Percentiles rank a stretch among this genome's conserved stretches.
Conservation (phyloP, 768 basidiomycete genomes). For the Cystobasidium tubakii region DNA sequence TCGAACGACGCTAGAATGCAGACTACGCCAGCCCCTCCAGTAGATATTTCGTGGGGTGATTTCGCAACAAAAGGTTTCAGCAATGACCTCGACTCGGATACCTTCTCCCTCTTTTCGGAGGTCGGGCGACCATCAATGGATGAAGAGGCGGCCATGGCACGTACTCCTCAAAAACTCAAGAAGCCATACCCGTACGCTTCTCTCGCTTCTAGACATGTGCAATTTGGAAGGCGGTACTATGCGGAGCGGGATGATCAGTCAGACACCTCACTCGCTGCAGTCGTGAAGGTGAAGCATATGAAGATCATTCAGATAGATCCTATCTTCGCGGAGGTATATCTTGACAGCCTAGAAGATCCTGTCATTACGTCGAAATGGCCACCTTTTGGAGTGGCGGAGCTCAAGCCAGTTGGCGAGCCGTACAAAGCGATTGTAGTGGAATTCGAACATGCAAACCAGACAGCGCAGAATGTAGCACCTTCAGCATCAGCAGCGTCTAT, state of each 20-base stretch:
- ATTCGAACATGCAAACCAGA: not conserved
- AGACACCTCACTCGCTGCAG: not conserved
- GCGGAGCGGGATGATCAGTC: not conserved
- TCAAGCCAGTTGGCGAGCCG: not conserved
- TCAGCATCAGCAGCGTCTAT: not conserved
- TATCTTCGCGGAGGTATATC: slow-evolving; percentile 23
- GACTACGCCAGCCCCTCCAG: not conserved
- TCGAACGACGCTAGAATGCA: slow-evolving; percentile 1
- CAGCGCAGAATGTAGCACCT: too few species aligned
- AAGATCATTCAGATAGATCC: not conserved
- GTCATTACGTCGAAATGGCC: slow-evolving; percentile 15
- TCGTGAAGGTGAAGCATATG: not conserved
- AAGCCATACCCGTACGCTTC: slow-evolving; percentile 12
- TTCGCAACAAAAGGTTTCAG: slow-evolving; percentile 26
- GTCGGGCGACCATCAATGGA: slow-evolving; percentile 8
- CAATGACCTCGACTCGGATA: slow-evolving; percentile 17
- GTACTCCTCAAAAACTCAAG: slow-evolving; percentile 12
- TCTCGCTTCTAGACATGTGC: not conserved
- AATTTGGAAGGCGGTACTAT: not conserved
- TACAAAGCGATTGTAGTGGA: slow-evolving; percentile 20
- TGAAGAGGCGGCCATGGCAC: not conserved
- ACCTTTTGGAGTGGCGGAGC: slow-evolving; percentile 29
- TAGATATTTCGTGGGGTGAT: slow-evolving; percentile 8
- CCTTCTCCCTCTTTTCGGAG: slow-evolving; percentile 27
- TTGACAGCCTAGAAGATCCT: slow-evolving; percentile 20